Percentiles rank a stretch among this genome's conserved stretches.
Evolutionary conservation across 1,284 basidiomycete genomes (phyloP).

Genomic region (Paramarasmius palmivorus): DNA sequence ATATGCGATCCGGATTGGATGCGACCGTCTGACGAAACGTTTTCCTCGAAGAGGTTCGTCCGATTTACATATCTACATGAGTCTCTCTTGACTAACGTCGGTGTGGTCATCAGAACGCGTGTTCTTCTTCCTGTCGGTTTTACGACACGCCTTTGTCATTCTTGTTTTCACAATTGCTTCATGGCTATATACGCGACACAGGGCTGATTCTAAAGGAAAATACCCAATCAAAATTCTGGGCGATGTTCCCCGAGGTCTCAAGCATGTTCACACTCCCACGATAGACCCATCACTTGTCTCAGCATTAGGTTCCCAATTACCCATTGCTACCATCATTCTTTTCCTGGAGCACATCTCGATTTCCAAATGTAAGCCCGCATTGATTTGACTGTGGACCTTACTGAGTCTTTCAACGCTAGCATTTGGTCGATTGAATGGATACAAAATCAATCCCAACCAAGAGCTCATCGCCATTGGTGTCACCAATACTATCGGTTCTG

Average conservation of each 20-base stretch:
- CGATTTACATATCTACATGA: too few relatives aligned
- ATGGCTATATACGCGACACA: constrained; percentile 79
- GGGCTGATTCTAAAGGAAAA: constrained; percentile 53
- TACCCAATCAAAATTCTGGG: constrained; percentile 88
- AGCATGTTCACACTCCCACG: constrained; percentile 74
- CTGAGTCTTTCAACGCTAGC: constrained; percentile 45
- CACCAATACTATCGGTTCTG: constrained; percentile 84
- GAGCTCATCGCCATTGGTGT: constrained; percentile 98
- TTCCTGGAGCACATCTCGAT: constrained; percentile 98
- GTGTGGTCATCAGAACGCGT: too few relatives aligned
- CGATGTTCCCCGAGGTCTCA: constrained; percentile 82
- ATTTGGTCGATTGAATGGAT: constrained; percentile 94
- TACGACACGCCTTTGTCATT: constrained; percentile 88
- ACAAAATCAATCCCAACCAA: constrained; percentile 98
- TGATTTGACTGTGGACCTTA: background rate
- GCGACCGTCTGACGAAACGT: constrained; percentile 57
- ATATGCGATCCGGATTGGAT: constrained; percentile 74
- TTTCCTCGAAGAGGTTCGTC: constrained; percentile 69
- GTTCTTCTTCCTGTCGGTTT: constrained; percentile 84
- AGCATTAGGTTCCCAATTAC: constrained; percentile 78
- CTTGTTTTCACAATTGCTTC: constrained; percentile 83
- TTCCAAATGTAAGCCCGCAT: constrained; percentile 67
- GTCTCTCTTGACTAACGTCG: too few relatives aligned
- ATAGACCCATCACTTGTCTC: constrained; percentile 66
- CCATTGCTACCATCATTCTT: constrained; percentile 93